These are phyloP conservation scores for Porcisia deanei DNA, from an alignment of 208 protist species.

Conservation along the genomic window DNA sequence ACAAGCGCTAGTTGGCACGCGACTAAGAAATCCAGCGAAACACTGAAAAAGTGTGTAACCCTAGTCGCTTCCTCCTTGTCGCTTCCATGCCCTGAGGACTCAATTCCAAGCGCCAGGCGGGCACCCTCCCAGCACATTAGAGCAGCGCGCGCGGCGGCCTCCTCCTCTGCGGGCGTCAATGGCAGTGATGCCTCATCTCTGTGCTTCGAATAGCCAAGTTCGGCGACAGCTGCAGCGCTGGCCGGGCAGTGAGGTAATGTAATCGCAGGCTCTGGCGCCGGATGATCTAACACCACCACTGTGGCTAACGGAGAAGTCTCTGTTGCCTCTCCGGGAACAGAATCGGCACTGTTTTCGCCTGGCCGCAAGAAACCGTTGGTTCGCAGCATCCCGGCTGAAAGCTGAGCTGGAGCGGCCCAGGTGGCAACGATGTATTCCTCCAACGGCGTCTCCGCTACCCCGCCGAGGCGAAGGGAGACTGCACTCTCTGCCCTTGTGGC, in stretches of 20 bases:
- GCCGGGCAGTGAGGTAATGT: neutral
- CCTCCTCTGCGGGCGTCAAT: slow-evolving; percentile 26
- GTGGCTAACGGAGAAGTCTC: neutral
- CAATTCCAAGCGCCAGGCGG: slow-evolving; percentile 28
- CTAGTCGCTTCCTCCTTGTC: neutral
- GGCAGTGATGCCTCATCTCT: neutral
- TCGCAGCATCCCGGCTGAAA: neutral
- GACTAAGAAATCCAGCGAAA: slow-evolving; percentile 49
- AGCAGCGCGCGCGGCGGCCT: slow-evolving; percentile 20
- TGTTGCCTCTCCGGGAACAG: neutral
- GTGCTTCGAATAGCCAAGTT: neutral
- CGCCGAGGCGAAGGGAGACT: neutral
- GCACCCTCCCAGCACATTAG: slow-evolving; percentile 39
- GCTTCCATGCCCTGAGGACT: neutral
- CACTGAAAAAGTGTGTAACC: slow-evolving; percentile 20
- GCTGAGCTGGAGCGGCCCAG: slow-evolving; percentile 13
- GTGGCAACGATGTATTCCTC: slow-evolving; percentile 33
- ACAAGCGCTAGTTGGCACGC: slow-evolving; percentile 36
- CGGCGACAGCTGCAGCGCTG: neutral
- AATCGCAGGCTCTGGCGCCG: neutral
- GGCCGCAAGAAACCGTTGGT: neutral
- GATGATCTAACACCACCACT: neutral
- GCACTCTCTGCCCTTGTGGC: neutral
- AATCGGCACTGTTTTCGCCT: neutral
- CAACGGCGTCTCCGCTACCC: slow-evolving; percentile 3